Evolutionary conservation across 805 yeast species (phyloP).

Genomic region (Yamadazyma phyllophila): DNA sequence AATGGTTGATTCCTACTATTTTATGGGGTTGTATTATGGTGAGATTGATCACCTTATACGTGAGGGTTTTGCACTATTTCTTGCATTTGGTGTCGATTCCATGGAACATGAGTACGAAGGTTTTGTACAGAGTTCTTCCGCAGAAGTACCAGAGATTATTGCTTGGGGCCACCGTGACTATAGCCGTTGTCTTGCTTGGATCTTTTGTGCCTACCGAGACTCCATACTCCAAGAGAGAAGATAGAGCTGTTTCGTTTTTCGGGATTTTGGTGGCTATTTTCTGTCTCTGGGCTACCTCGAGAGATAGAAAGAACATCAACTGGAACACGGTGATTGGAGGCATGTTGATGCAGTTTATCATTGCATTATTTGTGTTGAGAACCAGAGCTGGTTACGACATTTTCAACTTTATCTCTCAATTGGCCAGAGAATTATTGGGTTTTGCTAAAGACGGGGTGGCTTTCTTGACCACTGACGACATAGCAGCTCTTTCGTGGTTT

Average conservation of each 20-base stretch:
- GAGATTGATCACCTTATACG: conserved; percentile 50
- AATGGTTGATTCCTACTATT: conserved; percentile 59
- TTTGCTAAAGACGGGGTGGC: conserved; percentile 63
- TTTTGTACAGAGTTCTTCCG: conserved; percentile 42
- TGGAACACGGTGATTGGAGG: conserved; percentile 65
- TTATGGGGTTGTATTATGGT: conserved; percentile 50
- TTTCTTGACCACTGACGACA: conserved; percentile 45
- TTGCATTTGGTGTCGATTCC: conserved; percentile 17
- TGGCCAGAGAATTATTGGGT: conserved; percentile 55
- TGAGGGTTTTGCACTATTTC: conserved; percentile 25
- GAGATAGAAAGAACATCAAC: conserved; percentile 42
- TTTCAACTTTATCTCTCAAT: conserved; percentile 56
- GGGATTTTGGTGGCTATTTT: conserved; percentile 50
- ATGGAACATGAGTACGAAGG: conserved; percentile 33
- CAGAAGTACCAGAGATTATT: conserved; percentile 37
- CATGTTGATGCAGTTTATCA: conserved; percentile 55
- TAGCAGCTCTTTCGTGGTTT: conserved; percentile 45
- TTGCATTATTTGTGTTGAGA: conserved; percentile 60
- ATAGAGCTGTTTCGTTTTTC: conserved; percentile 57
- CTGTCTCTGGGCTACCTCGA: conserved; percentile 45
- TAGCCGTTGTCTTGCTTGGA: conserved; percentile 51
- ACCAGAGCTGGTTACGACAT: conserved; percentile 60
- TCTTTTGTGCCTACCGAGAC: conserved; percentile 52
- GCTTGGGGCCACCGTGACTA: conserved; percentile 44
- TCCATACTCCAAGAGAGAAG: conserved; percentile 44